These are phyloP conservation scores for Cladosporium velox DNA, from an alignment of 2,329 filamentous ascomycete genomes.

Conservation along the genomic window DNA sequence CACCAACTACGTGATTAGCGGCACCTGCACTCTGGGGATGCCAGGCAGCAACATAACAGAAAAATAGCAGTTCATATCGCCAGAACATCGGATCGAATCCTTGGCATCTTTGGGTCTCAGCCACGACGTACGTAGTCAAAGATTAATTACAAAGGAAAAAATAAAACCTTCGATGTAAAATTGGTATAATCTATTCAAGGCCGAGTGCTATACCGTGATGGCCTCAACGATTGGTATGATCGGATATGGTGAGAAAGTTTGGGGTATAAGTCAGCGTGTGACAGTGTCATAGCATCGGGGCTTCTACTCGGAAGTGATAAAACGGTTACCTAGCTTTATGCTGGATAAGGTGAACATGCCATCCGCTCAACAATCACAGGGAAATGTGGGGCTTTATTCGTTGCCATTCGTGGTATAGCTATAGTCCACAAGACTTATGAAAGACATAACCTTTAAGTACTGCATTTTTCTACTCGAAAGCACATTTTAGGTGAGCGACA, in stretches of 20 bases:
- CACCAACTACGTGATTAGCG: neutral
- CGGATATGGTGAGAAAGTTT: neutral
- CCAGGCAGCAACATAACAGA: slow-evolving; percentile 1
- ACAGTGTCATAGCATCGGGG: neutral
- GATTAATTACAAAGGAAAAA: neutral
- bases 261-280: neutral
- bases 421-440: neutral
- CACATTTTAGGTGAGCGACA: neutral
- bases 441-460: neutral
- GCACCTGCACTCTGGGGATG: neutral
- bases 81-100: neutral
- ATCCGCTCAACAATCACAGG: neutral
- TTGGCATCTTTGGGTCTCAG: neutral
- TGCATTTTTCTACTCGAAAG: neutral
- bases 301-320: neutral
- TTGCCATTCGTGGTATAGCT: neutral
- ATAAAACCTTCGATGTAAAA: neutral
- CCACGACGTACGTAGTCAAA: slow-evolving; percentile 1
- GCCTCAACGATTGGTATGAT: neutral
- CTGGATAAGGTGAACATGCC: neutral
- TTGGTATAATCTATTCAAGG: neutral
- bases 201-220: neutral
- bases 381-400: neutral
- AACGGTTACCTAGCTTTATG: neutral
- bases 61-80: neutral